phyloP scores from a whole-genome alignment of 371 early-diverging fungal species.

The Rhizomucor miehei region DNA sequence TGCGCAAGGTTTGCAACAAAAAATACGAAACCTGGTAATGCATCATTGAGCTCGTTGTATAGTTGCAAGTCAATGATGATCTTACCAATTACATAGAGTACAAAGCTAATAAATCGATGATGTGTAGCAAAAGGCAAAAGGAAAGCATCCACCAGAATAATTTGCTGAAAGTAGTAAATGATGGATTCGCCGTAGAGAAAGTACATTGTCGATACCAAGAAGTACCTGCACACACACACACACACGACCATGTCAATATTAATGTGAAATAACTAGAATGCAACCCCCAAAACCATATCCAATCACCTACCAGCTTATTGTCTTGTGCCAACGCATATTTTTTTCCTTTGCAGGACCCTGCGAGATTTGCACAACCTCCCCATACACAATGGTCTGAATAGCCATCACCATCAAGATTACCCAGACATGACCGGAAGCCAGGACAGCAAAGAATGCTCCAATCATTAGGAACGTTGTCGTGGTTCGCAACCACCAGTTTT shows the following conservation, averaged over 20 bases:
- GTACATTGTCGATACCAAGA: slow-evolving; percentile 82
- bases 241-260: not conserved
- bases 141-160: slow-evolving; percentile 78
- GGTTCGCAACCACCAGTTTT: slow-evolving; percentile 77
- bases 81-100: slow-evolving; percentile 78
- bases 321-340: slow-evolving; percentile 88
- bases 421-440: slow-evolving; percentile 77
- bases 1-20: slow-evolving; percentile 91
- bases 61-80: too few species aligned
- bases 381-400: slow-evolving; percentile 65
- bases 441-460: slow-evolving; percentile 70
- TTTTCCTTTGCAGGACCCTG: slow-evolving; percentile 80
- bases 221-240: slow-evolving; percentile 44
- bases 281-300: too few species aligned
- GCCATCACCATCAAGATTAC: slow-evolving; percentile 83
- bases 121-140: slow-evolving; percentile 85
- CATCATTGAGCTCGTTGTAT: not conserved
- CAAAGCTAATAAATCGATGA: slow-evolving; percentile 92
- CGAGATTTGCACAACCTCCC: slow-evolving; percentile 91
- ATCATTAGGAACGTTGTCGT: slow-evolving; percentile 91
- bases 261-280: slow-evolving; percentile 1
- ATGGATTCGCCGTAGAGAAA: slow-evolving; percentile 92
- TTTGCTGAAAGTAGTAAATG: slow-evolving; percentile 81
- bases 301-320: slow-evolving; percentile 73
- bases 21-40: slow-evolving; percentile 76